Conservation (phyloP, 2,329 filamentous ascomycete species). For the Ceratocystis colombiana region DNA sequence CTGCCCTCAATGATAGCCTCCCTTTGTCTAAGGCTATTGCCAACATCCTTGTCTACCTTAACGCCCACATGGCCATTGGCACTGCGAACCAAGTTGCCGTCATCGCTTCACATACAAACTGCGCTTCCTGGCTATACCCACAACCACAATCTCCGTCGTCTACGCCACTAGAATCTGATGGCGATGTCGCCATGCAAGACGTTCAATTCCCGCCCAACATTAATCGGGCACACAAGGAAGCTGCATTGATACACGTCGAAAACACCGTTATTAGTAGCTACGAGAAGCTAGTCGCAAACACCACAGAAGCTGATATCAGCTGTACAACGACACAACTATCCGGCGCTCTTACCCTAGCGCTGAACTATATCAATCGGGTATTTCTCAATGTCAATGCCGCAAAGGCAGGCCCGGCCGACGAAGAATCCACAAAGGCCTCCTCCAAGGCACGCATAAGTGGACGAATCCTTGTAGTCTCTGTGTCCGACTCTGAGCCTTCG, state of each 20-base stretch:
- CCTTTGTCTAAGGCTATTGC: conserved; percentile 76
- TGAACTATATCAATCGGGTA: conserved; percentile 82
- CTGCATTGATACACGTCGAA: conserved; percentile 81
- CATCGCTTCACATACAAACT: conserved; percentile 77
- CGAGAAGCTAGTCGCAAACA: conserved; percentile 59
- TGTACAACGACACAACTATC: conserved; percentile 78
- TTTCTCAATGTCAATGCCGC: conserved; percentile 49
- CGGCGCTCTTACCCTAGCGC: conserved; percentile 78
- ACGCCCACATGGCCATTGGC: conserved; percentile 89
- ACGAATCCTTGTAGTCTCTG: conserved; percentile 80
- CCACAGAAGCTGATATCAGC: conserved; percentile 54
- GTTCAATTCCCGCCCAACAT: conserved; percentile 35
- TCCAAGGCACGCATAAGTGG: conserved; percentile 32
- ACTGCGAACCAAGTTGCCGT: conserved; percentile 88
- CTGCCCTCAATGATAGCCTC: conserved; percentile 60
- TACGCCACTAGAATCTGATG: conserved; percentile 32
- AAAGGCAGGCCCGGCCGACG: conserved; percentile 35
- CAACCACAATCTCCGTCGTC: conserved; percentile 33
- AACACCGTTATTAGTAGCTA: conserved; percentile 66
- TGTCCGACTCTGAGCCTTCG: conserved; percentile 72
- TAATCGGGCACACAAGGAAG: conserved; percentile 72
- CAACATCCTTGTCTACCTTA: conserved; percentile 88
- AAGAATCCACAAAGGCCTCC: conserved; percentile 46
- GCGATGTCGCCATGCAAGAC: conserved; percentile 51
- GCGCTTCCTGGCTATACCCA: conserved; percentile 84